Base-by-base conservation (phyloP, 108 stramenopile species). In the Cyclotella atomus region DNA sequence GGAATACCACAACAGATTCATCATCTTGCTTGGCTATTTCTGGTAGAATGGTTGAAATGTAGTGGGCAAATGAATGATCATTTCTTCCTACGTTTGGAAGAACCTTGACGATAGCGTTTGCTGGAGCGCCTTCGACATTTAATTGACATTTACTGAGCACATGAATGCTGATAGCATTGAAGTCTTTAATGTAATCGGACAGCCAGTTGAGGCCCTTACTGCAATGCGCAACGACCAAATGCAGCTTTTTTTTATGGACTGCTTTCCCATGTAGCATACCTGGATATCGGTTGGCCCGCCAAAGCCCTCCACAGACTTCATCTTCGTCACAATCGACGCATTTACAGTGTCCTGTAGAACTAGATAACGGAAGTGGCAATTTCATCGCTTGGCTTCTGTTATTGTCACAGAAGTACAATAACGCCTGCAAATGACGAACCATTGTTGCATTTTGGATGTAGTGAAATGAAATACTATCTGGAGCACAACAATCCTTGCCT, bases 391-490 rank as follows among this genome's bases (percentile, higher is more conserved):
- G n/a, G n/a, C n/a, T n/a, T n/a, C n/a, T n/a, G n/a, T n/a, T n/a
- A n/a, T n/a, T n/a, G n/a, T n/a, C n/a, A n/a, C n/a, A n/a, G n/a
- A n/a, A n/a, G n/a, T n/a, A n/a, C n/a, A n/a, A n/a, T 12, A 89
- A 49, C 34, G 82, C 75, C 59, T 85, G 79, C 50, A 92, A 55
- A 76, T 92, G 91, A 54, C 91, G 70, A 2, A 88, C 89, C 91
- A 89, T 89, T 70, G 86, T 84, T 33, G 89, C 82, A 68, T 91
- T 88, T 33, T 91, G 88, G 20, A 94, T 61, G 67, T 96, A 96
- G 71, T 97, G 96, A 78, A 96, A 97, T 29, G 90, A 90, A 7
- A 97, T 87, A 44, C 91, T 91, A 62, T 90, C 90, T 3, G 91
- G 87, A 14, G 92, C 92, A 84, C 93, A 97, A 66, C 94, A 96